Conservation (phyloP, 345 rosid species). For the Eucalyptus albens region DNA sequence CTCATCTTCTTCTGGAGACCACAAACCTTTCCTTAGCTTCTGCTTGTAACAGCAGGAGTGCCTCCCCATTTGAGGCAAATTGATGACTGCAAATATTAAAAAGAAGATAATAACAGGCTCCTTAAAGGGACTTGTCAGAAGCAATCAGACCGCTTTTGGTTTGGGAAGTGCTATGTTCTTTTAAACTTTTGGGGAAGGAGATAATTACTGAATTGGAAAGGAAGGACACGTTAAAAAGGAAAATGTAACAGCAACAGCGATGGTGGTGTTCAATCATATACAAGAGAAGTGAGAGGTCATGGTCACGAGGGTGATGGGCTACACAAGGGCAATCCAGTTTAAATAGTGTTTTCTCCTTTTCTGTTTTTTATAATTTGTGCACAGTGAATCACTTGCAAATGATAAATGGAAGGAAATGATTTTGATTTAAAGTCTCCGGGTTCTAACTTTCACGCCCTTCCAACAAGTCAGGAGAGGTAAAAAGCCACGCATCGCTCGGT, state of each 20-base stretch:
- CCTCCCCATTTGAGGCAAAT: constrained; percentile 1
- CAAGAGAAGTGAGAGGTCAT: not conserved
- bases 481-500: not conserved
- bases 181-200: not conserved
- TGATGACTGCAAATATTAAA: not conserved
- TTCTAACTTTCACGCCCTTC: not conserved
- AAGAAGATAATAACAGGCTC: not conserved
- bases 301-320: not conserved
- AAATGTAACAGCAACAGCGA: not conserved
- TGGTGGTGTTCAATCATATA: not conserved
- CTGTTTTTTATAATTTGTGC: not conserved
- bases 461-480: not conserved
- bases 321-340: not conserved
- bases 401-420: not conserved
- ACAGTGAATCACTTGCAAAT: not conserved
- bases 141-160: not conserved
- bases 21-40: constrained; percentile 9
- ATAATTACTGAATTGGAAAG: not conserved
- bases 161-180: not conserved
- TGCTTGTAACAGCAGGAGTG: constrained; percentile 11
- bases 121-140: not conserved
- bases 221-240: not conserved
- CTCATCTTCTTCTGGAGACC: constrained; percentile 16
- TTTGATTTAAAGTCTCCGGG: not conserved
- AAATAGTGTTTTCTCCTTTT: not conserved